Percentiles rank a stretch among this genome's conserved stretches.
Evolutionary conservation across 495 filamentous ascomycete species (phyloP).

Genomic region (Annulohypoxylon nitens): DNA sequence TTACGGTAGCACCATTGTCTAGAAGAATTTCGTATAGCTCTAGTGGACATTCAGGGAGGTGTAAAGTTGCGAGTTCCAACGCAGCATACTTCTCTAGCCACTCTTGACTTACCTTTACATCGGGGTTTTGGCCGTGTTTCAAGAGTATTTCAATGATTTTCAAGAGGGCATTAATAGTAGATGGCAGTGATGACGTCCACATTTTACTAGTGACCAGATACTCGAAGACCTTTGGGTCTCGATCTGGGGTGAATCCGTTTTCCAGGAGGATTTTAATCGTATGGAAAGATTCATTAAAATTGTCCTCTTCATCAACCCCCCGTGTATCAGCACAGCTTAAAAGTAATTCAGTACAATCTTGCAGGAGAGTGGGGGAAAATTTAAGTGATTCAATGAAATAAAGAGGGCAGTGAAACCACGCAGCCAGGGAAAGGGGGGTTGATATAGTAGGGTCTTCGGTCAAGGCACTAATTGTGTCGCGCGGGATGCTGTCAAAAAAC

Average conservation of each 20-base stretch:
- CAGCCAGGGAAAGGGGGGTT: conserved; percentile 24
- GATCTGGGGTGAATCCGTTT: conserved; percentile 1
- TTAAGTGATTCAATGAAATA: conserved; percentile 32
- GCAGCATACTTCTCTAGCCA: background rate
- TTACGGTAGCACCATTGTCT: background rate
- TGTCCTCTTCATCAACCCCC: background rate
- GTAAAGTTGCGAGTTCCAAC: background rate
- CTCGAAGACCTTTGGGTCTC: conserved; percentile 1
- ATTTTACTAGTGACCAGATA: too few species aligned
- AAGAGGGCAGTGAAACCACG: conserved; percentile 13
- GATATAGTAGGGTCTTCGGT: background rate
- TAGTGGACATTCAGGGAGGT: background rate
- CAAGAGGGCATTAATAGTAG: too few species aligned
- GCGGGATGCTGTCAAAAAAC: conserved; percentile 18
- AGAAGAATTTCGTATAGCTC: background rate
- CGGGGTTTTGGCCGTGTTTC: background rate
- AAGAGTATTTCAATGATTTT: background rate
- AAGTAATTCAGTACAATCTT: conserved; percentile 4
- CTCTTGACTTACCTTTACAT: too few species aligned
- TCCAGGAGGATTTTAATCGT: conserved; percentile 18
- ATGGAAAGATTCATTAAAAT: background rate
- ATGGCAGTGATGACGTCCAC: too few species aligned
- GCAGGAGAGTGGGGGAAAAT: conserved; percentile 18
- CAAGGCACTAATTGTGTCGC: background rate
- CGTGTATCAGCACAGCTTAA: background rate